These are phyloP conservation scores for Globisporangium parvum DNA, from an alignment of 352 stramenopile genomes.

Conservation along the genomic window DNA sequence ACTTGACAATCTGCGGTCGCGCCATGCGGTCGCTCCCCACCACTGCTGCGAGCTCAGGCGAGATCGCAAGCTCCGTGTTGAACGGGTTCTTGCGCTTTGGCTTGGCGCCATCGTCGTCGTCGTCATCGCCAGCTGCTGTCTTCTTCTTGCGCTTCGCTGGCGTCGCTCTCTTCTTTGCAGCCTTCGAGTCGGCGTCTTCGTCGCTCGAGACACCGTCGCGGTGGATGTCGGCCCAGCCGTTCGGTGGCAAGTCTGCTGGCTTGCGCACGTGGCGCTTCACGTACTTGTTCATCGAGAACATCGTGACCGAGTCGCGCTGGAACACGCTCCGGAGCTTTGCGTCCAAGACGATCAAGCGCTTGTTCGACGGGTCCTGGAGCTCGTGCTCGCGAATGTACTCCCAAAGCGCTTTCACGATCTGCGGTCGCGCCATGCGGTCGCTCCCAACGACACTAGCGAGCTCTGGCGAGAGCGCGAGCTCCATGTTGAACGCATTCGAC, in stretches of 20 bases:
- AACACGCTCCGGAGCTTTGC: slow-evolving; percentile 77
- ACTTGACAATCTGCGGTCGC: slow-evolving; percentile 91
- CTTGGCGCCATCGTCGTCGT: slow-evolving; percentile 39
- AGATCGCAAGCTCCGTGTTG: slow-evolving; percentile 69
- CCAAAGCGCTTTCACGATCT: slow-evolving; percentile 95
- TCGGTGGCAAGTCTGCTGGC: slow-evolving; percentile 49
- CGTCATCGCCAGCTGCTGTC: slow-evolving; percentile 17
- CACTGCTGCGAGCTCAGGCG: slow-evolving; percentile 69
- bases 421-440: slow-evolving; percentile 82
- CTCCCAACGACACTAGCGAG: slow-evolving; percentile 78
- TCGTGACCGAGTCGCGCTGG: slow-evolving; percentile 78
- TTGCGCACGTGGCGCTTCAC: slow-evolving; percentile 83
- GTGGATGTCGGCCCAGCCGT: slow-evolving; percentile 68
- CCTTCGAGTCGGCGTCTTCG: slow-evolving; percentile 57
- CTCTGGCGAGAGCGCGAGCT: slow-evolving; percentile 71
- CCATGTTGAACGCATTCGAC: slow-evolving; percentile 68
- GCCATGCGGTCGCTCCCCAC: slow-evolving; percentile 79
- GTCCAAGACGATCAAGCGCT: slow-evolving; percentile 90
- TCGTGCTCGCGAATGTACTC: slow-evolving; percentile 94
- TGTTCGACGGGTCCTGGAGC: slow-evolving; percentile 94
- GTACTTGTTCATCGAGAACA: slow-evolving; percentile 89
- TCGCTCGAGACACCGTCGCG: slow-evolving; percentile 79
- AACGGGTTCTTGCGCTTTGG: slow-evolving; percentile 65
- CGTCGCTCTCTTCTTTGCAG: slow-evolving; percentile 53
- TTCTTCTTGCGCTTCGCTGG: slow-evolving; percentile 58